Percentiles rank a stretch among this genome's conserved stretches.
phyloP scores from a whole-genome alignment of 2,329 filamentous ascomycete genomes.

The Colletotrichum caudatum region DNA sequence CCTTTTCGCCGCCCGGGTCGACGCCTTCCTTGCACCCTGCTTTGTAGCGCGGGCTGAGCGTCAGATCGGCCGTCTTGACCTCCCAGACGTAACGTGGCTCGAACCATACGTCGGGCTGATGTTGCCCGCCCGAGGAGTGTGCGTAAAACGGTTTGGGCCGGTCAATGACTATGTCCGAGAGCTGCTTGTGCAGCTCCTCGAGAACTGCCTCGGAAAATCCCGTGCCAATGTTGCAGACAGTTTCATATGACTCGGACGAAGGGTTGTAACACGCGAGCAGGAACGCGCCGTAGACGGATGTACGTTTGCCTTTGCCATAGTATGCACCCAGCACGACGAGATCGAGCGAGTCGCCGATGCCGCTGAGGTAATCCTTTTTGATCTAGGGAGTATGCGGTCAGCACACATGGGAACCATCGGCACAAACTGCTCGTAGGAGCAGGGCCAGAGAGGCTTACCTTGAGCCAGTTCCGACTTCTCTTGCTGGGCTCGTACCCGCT shows the following conservation, averaged over 20 bases:
- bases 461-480: slow-evolving; percentile 97
- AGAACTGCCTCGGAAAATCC: slow-evolving; percentile 96
- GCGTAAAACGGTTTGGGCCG: slow-evolving; percentile 94
- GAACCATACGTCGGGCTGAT: slow-evolving; percentile 99
- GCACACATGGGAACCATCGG: slow-evolving; percentile 8
- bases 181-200: slow-evolving; percentile 83
- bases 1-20: slow-evolving; percentile 77
- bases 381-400: slow-evolving; percentile 64
- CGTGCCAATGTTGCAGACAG: slow-evolving; percentile 97
- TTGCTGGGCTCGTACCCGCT: slow-evolving; percentile 97
- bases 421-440: neutral
- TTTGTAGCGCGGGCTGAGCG: slow-evolving; percentile 91
- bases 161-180: slow-evolving; percentile 85
- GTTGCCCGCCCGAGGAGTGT: slow-evolving; percentile 85
- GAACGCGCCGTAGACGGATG: slow-evolving; percentile 95
- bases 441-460: slow-evolving; percentile 64
- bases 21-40: slow-evolving; percentile 87
- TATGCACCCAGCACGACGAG: slow-evolving; percentile 96
- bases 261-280: slow-evolving; percentile 94
- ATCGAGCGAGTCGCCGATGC: slow-evolving; percentile 94
- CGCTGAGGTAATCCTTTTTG: slow-evolving; percentile 97
- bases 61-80: slow-evolving; percentile 95
- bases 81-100: slow-evolving; percentile 97
- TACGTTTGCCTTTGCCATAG: slow-evolving; percentile 93
- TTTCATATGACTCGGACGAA: slow-evolving; percentile 85